Base-by-base conservation (phyloP, 257 asterid genomes). In the Linderniella brevidens region DNA sequence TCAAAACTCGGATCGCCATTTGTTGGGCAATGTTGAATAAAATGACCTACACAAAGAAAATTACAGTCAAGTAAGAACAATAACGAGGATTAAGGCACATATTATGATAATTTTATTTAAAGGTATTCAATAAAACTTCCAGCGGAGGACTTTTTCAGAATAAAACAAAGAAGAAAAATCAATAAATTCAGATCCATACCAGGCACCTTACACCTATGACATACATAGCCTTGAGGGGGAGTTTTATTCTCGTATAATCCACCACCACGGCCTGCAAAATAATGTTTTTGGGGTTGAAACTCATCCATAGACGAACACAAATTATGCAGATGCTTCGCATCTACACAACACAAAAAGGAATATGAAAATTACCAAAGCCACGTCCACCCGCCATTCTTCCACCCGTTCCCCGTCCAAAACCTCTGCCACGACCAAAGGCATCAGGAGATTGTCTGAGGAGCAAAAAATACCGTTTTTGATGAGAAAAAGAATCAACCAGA, bases 21-120 rank as follows among this genome's bases (percentile, higher is more conserved):
- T 19, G 99, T 90, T 48, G 99, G 94, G 67, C 99, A 90, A 53
- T 85, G 94, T 70, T 90, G 99, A 59, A 90, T 90, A 50, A 90
- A 79, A 64, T 90, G 99, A 41, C 99, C 99, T 90, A 59, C 41
- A 67, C 44, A 57, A 37, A 50, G 58, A 32, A 51, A 53, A 32
- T 46, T 25, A 25, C 32, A 25, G 32, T 25, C 32, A 3, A 25
- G 6, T 25, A 25, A 3, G 32, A 25, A 25, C 6, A 25, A 25
- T n/a, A n/a, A n/a, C n/a, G n/a, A n/a, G n/a, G n/a, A 25, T 2
- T 25, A 25, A 25, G 32, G 3, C 6, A 25, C 32, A 25, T n/a
- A n/a, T n/a, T n/a, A n/a, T n/a, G n/a, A n/a, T n/a, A n/a, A n/a
- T n/a, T n/a, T n/a, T n/a, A n/a, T n/a, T n/a, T n/a, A n/a, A n/a